Conservation (phyloP, 257 asterid species). For the Paulownia fortunei region DNA sequence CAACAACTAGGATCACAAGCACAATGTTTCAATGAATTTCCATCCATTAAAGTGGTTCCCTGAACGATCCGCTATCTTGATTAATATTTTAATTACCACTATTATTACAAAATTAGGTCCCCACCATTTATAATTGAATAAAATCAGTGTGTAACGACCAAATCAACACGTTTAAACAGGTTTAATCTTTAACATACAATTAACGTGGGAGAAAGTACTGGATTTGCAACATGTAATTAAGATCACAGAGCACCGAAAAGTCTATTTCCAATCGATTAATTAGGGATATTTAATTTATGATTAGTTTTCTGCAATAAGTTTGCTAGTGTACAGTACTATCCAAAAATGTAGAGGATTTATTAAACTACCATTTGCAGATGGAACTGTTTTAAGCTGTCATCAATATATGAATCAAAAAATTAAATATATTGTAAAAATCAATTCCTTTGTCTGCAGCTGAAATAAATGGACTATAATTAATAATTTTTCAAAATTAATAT, state of each 20-base stretch:
- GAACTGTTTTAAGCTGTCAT: neutral
- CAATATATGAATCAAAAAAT: too few species aligned
- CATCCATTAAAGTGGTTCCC: neutral
- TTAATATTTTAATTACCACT: neutral
- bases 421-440: too few species aligned
- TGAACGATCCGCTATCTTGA: neutral
- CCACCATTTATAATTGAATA: too few species aligned
- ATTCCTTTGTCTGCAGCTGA: neutral
- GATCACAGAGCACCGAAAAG: neutral
- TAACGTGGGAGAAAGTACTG: neutral
- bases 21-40: neutral
- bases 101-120: neutral
- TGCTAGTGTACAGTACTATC: neutral
- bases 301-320: neutral
- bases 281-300: neutral
- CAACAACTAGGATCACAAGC: neutral
- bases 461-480: neutral
- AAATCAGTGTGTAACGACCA: too few species aligned
- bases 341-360: neutral
- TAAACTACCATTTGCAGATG: neutral
- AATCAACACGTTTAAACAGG: too few species aligned
- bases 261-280: neutral
- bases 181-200: neutral
- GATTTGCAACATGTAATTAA: neutral
- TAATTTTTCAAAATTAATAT: neutral